phyloP scores from a whole-genome alignment of 192 early-diverging fungal species.

The Podila clonocystis region DNA sequence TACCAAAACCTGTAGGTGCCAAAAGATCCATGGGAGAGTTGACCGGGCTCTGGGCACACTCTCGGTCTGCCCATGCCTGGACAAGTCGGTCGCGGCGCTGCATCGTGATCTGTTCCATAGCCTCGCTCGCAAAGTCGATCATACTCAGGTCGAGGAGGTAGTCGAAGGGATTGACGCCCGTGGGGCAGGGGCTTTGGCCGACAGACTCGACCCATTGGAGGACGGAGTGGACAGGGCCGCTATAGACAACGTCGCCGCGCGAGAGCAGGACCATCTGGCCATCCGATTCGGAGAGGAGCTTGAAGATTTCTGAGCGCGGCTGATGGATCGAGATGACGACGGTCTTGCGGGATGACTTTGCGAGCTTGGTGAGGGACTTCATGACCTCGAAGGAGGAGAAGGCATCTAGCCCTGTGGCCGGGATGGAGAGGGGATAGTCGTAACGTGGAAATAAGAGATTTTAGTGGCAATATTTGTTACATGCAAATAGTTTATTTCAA shows the following conservation, averaged over 20 bases:
- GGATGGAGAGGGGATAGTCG: no score
- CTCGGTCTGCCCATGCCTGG: conserved; percentile 30
- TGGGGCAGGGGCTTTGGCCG: conserved; percentile 28
- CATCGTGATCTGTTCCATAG: conserved; percentile 36
- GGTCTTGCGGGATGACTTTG: conserved; percentile 57
- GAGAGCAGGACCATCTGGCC: conserved; percentile 49
- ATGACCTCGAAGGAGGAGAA: conserved; percentile 51
- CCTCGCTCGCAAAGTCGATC: conserved; percentile 46
- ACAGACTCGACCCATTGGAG: conserved; percentile 34
- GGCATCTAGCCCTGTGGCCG: conserved; percentile 26
- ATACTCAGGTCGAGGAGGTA: conserved; percentile 46
- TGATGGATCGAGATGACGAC: conserved; percentile 93
- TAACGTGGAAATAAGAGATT: neutral
- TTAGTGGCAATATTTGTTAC: neutral
- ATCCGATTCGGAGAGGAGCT: conserved; percentile 62
- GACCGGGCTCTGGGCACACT: neutral
- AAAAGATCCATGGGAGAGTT: no score
- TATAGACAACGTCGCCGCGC: conserved; percentile 43
- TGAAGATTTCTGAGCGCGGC: conserved; percentile 85
- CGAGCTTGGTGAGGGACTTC: conserved; percentile 46
- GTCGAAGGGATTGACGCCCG: conserved; percentile 42
- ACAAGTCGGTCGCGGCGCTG: conserved; percentile 27
- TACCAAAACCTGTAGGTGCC: no score
- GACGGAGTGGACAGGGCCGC: conserved; percentile 39
- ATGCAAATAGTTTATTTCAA: no score